Conservation (phyloP, 257 asterid genomes). For the Lantana camara region DNA sequence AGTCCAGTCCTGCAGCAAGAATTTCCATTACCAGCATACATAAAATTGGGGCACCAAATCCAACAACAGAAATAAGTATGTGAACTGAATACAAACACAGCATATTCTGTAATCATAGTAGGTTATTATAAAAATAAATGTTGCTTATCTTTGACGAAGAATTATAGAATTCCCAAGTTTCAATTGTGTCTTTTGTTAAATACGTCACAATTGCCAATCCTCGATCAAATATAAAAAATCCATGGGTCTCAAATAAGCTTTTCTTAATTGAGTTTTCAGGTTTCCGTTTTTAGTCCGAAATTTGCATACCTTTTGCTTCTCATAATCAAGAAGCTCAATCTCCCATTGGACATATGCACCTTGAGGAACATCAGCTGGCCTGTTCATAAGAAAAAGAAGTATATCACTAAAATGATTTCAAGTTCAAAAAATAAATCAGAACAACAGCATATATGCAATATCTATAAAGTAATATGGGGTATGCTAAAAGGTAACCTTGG, state of each 20-base stretch:
- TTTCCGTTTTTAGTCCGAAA: constrained; percentile 8
- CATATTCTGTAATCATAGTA: constrained; percentile 5
- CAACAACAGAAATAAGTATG: constrained; percentile 16
- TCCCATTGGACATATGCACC: constrained; percentile 91
- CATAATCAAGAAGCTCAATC: constrained; percentile 96
- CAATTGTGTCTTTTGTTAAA: background rate
- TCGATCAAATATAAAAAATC: background rate
- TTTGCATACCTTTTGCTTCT: constrained; percentile 75
- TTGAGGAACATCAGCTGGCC: constrained; percentile 85
- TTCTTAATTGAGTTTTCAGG: constrained; percentile 1
- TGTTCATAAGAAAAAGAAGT: constrained; percentile 32
- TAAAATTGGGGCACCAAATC: constrained; percentile 17
- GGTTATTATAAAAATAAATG: constrained; percentile 14
- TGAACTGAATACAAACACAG: background rate
- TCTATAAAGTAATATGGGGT: constrained; percentile 17
- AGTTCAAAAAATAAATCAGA: constrained; percentile 8
- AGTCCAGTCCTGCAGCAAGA: constrained; percentile 88
- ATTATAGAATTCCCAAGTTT: background rate
- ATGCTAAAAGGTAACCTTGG: constrained; percentile 49
- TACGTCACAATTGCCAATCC: background rate
- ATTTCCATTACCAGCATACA: constrained; percentile 24
- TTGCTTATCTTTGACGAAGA: background rate
- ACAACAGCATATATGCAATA: no score
- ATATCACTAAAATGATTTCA: constrained; percentile 11
- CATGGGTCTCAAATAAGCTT: background rate